These are phyloP conservation scores for Bisporella sp. DNA, from an alignment of 2,329 filamentous ascomycete species.

Conservation along the genomic window DNA sequence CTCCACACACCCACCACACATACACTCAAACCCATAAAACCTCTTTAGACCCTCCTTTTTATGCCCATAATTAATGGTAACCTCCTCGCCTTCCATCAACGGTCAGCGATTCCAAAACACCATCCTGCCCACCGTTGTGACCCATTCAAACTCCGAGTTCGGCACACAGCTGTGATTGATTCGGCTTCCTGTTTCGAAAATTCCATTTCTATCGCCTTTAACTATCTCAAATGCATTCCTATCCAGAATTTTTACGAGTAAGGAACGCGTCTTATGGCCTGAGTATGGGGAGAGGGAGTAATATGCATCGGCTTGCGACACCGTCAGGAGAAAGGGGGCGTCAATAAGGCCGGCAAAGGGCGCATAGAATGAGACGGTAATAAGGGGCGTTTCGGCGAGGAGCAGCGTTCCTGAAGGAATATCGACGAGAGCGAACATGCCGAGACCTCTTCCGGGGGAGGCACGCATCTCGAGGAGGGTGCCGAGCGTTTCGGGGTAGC, in stretches of 20 bases:
- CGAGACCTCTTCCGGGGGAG: slow-evolving; percentile 14
- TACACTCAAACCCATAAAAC: slow-evolving; percentile 23
- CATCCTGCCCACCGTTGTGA: slow-evolving; percentile 13
- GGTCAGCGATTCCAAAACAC: slow-evolving; percentile 16
- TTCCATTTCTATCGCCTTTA: slow-evolving; percentile 11
- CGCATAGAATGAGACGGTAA: slow-evolving; percentile 13
- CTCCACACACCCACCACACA: slow-evolving; percentile 11
- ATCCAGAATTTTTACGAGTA: slow-evolving; percentile 15
- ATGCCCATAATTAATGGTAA: slow-evolving; percentile 23
- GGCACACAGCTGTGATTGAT: slow-evolving; percentile 20
- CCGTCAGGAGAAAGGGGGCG: slow-evolving; percentile 7
- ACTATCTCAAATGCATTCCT: slow-evolving; percentile 18
- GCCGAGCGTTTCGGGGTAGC: slow-evolving; percentile 17
- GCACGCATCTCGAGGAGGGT: slow-evolving; percentile 13
- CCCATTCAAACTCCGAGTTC: slow-evolving; percentile 18
- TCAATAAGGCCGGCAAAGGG: slow-evolving; percentile 13
- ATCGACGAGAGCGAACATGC: slow-evolving; percentile 16
- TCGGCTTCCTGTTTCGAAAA: slow-evolving; percentile 14
- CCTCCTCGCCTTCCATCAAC: slow-evolving; percentile 19
- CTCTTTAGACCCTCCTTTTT: slow-evolving; percentile 9
- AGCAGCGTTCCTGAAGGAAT: slow-evolving; percentile 14
- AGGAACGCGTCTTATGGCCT: slow-evolving; percentile 9
- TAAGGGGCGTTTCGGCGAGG: slow-evolving; percentile 16
- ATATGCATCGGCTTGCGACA: slow-evolving; percentile 3
- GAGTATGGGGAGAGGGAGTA: slow-evolving; percentile 11